Evolutionary conservation across 2,329 filamentous ascomycete species (phyloP), one percentile per base, ranked within the genome.

Genomic region (Colletotrichum plurivorum): DNA sequence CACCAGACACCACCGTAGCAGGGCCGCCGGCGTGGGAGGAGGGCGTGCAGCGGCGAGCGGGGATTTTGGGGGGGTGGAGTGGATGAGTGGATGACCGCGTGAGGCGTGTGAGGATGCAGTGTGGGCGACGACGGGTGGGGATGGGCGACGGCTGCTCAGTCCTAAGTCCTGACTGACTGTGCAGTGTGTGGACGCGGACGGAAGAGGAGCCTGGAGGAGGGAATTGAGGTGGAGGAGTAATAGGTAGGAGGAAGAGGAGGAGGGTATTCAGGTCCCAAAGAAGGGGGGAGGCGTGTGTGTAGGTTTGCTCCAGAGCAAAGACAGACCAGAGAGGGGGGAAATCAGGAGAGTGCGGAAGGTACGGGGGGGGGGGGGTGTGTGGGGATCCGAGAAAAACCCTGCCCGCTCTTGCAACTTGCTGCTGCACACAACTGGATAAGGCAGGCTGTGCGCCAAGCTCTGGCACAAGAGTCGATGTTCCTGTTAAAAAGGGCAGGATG

Each of bases 401-500:
- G 49, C n/a, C 22, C 22, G 22, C 22, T 25, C 22, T 25, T 25
- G 22, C 22, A 25, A 10, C 45, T n/a, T n/a, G 16, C 9, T 36
- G 31, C 31, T 36, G 31, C 31, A 36, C 31, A 36, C 31, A 36
- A 36, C 31, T 36, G 31, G 31, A 36, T 36, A 36, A 36, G 31
- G 31, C 31, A 36, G 31, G 31, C 55, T 66, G 55, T 51, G 56
- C 31, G 55, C 67, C 62, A 61, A 69, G 67, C 67, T 61, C 16
- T 27, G 45, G 41, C 62, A 41, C 18, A 18, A 22, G 3, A 22
- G 46, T 66, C 55, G 62, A 53, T 61, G 41, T 66, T 66, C 66
- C 51, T 69, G 55, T 69, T 67, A 48, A 69, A 66, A 69, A 69
- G 67, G 67, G 48, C 62, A 63, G 55, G 55, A 66, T 67, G 62